Percentiles rank a stretch among this genome's conserved stretches.
Conservation (phyloP, 768 basidiomycete genomes). For the Leucogyrophana mollusca region DNA sequence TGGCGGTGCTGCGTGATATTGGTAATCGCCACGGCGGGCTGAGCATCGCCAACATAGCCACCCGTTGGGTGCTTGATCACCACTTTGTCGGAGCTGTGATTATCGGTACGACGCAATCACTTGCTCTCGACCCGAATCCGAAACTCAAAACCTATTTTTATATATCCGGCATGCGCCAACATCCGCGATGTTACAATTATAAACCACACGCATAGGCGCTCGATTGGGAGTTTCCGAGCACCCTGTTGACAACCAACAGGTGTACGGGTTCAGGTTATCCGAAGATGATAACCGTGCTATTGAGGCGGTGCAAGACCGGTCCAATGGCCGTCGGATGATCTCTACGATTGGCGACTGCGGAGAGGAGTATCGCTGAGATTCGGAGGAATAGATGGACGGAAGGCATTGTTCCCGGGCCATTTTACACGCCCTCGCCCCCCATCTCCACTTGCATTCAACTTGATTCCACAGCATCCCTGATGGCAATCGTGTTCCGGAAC, state of each 20-base stretch:
- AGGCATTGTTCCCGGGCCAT: too few relatives aligned
- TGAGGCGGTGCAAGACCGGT: conserved; percentile 57
- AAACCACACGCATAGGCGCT: conserved; percentile 63
- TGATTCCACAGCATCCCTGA: too few relatives aligned
- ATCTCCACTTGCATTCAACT: too few relatives aligned
- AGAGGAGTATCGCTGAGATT: conserved; percentile 67
- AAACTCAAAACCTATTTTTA: background rate
- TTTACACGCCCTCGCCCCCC: too few relatives aligned
- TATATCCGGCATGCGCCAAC: too few relatives aligned
- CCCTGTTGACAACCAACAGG: conserved; percentile 62
- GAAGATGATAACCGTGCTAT: conserved; percentile 60
- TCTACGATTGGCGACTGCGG: conserved; percentile 79
- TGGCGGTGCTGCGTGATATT: conserved; percentile 57
- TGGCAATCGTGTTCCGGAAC: too few relatives aligned
- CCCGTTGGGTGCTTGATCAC: conserved; percentile 83
- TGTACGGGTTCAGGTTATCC: conserved; percentile 57
- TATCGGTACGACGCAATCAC: conserved; percentile 47
- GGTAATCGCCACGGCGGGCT: conserved; percentile 64
- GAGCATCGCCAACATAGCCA: conserved; percentile 78
- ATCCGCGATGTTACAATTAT: background rate
- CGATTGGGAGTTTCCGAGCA: conserved; percentile 78
- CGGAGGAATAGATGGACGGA: background rate
- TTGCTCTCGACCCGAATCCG: background rate
- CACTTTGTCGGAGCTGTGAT: conserved; percentile 75
- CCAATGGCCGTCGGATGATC: conserved; percentile 63